These are phyloP conservation scores for Trametes cubensis DNA, from an alignment of 768 basidiomycete genomes.

Conservation along the genomic window DNA sequence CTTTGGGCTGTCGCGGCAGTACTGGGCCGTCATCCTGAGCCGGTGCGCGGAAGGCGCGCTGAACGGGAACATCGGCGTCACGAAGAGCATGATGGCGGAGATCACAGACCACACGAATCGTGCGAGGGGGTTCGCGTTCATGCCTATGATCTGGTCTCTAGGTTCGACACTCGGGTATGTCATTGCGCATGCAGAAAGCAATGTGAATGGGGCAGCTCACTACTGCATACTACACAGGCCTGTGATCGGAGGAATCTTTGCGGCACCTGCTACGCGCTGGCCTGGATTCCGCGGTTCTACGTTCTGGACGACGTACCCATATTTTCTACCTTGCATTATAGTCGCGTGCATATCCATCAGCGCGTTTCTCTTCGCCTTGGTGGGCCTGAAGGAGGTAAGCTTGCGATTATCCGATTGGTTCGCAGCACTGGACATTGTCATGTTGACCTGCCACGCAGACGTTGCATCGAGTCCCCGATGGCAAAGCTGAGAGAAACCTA, in stretches of 20 bases:
- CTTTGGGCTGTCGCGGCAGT: conserved; percentile 37
- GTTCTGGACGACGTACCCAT: conserved; percentile 57
- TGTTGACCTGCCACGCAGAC: conserved; percentile 5
- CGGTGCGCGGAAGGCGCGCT: conserved; percentile 33
- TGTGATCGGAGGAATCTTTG: conserved; percentile 60
- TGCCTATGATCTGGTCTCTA: conserved; percentile 30
- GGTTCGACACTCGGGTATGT: conserved; percentile 32
- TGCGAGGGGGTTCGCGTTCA: conserved; percentile 31
- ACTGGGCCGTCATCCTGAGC: conserved; percentile 29
- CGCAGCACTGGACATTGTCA: too few relatives aligned
- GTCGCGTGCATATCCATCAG: conserved; percentile 28
- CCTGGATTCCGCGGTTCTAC: conserved; percentile 49
- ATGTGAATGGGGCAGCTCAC: conserved; percentile 45
- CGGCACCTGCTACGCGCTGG: conserved; percentile 58
- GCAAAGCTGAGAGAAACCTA: too few relatives aligned
- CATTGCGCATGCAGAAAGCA: conserved; percentile 24
- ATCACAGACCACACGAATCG: conserved; percentile 34
- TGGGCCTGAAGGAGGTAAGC: conserved; percentile 33
- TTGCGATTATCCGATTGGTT: background rate
- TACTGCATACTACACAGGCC: conserved; percentile 43
- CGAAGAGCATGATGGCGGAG: conserved; percentile 48
- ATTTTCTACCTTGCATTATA: conserved; percentile 43
- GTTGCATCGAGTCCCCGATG: conserved; percentile 3
- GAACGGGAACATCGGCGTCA: conserved; percentile 48
- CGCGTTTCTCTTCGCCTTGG: conserved; percentile 22